phyloP scores from a whole-genome alignment of 2,329 filamentous ascomycete species.

The Xylariaceae sp. region DNA sequence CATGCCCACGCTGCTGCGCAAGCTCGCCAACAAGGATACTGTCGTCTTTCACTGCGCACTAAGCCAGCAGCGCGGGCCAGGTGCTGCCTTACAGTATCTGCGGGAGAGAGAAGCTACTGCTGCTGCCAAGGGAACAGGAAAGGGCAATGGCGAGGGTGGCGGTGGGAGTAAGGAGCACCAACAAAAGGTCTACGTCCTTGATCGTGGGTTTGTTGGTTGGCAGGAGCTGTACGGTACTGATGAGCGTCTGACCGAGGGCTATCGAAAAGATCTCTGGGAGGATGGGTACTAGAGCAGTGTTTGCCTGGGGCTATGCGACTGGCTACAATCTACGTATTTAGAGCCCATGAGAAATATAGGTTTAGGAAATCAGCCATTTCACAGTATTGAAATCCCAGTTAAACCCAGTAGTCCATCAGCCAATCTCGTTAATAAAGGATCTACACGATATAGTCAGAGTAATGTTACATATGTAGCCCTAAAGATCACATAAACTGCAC shows the following conservation, averaged over 20 bases:
- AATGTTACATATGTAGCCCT: too few species aligned
- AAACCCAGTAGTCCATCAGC: too few species aligned
- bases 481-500: too few species aligned
- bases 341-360: neutral
- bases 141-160: conserved; percentile 34
- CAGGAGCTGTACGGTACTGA: conserved; percentile 84
- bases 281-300: conserved; percentile 31
- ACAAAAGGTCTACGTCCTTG: conserved; percentile 82
- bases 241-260: conserved; percentile 80
- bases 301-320: too few species aligned
- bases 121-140: conserved; percentile 27
- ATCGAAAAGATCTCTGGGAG: conserved; percentile 83
- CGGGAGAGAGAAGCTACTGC: conserved; percentile 66
- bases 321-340: conserved; percentile 33
- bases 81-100: conserved; percentile 80
- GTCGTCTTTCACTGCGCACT: conserved; percentile 96
- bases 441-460: too few species aligned
- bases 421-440: too few species aligned
- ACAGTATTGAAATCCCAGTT: too few species aligned
- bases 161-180: conserved; percentile 39
- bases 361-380: neutral
- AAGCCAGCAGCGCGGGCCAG: conserved; percentile 87
- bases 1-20: conserved; percentile 82
- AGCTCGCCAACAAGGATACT: conserved; percentile 75
- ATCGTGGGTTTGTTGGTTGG: conserved; percentile 87